phyloP scores from a whole-genome alignment of 495 filamentous ascomycete species.

The Peziza echinospora region DNA sequence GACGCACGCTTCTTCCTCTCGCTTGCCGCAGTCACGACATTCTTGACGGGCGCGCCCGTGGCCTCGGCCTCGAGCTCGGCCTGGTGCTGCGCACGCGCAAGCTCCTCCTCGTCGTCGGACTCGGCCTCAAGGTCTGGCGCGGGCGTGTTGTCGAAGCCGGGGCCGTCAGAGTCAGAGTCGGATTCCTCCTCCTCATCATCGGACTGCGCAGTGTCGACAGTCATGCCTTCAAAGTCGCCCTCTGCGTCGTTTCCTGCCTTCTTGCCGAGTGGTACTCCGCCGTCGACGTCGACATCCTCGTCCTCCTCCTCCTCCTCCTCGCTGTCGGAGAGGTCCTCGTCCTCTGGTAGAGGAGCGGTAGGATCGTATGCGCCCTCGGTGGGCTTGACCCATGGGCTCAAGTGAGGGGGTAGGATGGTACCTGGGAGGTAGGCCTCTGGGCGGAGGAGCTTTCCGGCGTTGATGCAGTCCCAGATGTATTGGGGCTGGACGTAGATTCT shows the following conservation, averaged over 20 bases:
- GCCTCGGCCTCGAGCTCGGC: constrained; percentile 84
- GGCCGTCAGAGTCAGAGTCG: constrained; percentile 13
- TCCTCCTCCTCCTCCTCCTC: constrained; percentile 45
- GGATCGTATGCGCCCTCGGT: constrained; percentile 75
- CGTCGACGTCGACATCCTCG: constrained; percentile 22
- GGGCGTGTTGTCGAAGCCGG: too few relatives aligned
- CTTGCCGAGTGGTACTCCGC: constrained; percentile 15
- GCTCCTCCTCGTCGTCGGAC: constrained; percentile 20
- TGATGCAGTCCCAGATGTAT: constrained; percentile 95
- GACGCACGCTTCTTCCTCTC: constrained; percentile 35
- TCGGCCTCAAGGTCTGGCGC: not conserved
- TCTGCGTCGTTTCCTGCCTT: constrained; percentile 23
- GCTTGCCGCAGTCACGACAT: too few relatives aligned
- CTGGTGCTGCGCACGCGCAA: constrained; percentile 42
- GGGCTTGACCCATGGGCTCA: constrained; percentile 88
- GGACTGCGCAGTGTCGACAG: not conserved
- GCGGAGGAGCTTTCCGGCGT: constrained; percentile 65
- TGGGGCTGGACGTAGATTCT: constrained; percentile 87
- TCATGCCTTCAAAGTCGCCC: constrained; percentile 3
- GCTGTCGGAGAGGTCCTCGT: constrained; percentile 33
- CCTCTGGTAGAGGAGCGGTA: constrained; percentile 35
- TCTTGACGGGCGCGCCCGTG: constrained; percentile 27
- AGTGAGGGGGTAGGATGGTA: constrained; percentile 69
- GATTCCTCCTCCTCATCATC: constrained; percentile 22
- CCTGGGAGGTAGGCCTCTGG: constrained; percentile 81